A percentile compares a stretch with the other conserved stretches of the same genome.
phyloP scores from a whole-genome alignment of 2,329 filamentous ascomycete species.

The Fusarium goolgardi region DNA sequence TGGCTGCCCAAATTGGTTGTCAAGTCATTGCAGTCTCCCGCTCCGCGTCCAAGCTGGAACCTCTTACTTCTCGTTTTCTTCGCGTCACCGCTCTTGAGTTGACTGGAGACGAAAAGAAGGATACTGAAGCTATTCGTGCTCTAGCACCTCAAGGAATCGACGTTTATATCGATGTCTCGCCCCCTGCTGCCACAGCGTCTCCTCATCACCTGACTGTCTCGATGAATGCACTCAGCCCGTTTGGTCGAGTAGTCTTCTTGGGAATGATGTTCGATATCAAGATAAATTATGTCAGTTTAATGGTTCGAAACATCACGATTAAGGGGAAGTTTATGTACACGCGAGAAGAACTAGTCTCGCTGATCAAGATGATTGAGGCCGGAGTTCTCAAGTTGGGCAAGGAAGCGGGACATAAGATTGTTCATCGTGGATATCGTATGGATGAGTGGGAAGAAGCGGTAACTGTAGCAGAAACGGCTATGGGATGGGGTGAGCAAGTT shows the following conservation, averaged over 20 bases:
- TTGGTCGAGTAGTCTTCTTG: conserved; percentile 8
- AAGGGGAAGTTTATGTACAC: conserved; percentile 34
- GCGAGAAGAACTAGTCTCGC: conserved; percentile 8
- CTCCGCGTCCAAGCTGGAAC: conserved; percentile 9
- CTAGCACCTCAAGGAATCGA: conserved; percentile 15
- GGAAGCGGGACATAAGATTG: conserved; percentile 28
- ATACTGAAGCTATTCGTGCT: not conserved
- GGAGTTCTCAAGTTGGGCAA: conserved; percentile 28
- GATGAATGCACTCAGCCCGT: not conserved
- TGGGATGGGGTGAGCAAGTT: conserved; percentile 33
- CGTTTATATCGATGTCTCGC: conserved; percentile 36
- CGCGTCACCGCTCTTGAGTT: conserved; percentile 16
- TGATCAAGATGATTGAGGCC: conserved; percentile 34
- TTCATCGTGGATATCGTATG: conserved; percentile 11
- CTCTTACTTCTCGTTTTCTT: conserved; percentile 15
- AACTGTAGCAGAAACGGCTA: conserved; percentile 12
- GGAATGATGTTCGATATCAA: conserved; percentile 29
- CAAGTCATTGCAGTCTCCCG: conserved; percentile 34
- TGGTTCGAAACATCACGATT: conserved; percentile 26
- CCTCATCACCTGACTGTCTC: conserved; percentile 24
- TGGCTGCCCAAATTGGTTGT: conserved; percentile 35
- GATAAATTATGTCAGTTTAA: conserved; percentile 24
- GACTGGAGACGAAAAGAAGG: conserved; percentile 18
- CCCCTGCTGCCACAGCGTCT: conserved; percentile 11
- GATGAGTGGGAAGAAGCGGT: conserved; percentile 32